Evolutionary conservation across 768 basidiomycete genomes (phyloP).

Genomic region (Termitomyces sp.): DNA sequence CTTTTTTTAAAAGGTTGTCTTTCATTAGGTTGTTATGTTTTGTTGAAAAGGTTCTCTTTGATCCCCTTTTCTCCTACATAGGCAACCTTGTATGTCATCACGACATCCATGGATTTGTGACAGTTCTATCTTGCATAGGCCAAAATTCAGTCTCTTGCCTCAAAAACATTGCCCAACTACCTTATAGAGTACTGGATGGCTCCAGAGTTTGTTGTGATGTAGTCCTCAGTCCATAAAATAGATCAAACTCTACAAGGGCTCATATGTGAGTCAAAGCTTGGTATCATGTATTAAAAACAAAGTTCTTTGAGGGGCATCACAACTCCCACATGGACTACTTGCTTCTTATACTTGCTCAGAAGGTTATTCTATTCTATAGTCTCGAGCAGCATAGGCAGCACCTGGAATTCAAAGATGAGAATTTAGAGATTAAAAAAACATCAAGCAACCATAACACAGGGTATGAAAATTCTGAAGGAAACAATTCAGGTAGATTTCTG

Average conservation of each 20-base stretch:
- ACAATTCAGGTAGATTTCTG: neutral
- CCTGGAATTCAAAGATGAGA: slow-evolving; percentile 19
- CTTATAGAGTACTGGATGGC: slow-evolving; percentile 16
- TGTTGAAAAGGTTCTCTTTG: no score
- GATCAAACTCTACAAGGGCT: slow-evolving; percentile 11
- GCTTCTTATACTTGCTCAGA: slow-evolving; percentile 12
- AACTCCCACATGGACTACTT: slow-evolving; percentile 22
- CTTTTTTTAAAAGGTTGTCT: no score
- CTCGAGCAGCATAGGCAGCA: slow-evolving; percentile 13
- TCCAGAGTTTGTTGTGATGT: neutral
- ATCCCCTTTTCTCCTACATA: no score
- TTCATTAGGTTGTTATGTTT: no score
- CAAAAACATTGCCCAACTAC: slow-evolving; percentile 14
- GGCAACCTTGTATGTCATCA: no score
- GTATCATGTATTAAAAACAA: slow-evolving; percentile 23
- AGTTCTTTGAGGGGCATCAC: slow-evolving; percentile 19
- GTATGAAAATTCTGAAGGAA: neutral
- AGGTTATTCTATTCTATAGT: slow-evolving; percentile 14
- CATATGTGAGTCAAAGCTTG: slow-evolving; percentile 22
- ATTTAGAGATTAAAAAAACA: slow-evolving; percentile 14
- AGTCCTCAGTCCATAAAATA: slow-evolving; percentile 19
- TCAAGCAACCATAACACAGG: neutral
- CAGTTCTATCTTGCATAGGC: slow-evolving; percentile 17
- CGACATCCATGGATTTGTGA: neutral
- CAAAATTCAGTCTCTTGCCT: slow-evolving; percentile 8